phyloP scores from a whole-genome alignment of 1,139 yeast species.

The Protomyces lactucae-debilis region DNA sequence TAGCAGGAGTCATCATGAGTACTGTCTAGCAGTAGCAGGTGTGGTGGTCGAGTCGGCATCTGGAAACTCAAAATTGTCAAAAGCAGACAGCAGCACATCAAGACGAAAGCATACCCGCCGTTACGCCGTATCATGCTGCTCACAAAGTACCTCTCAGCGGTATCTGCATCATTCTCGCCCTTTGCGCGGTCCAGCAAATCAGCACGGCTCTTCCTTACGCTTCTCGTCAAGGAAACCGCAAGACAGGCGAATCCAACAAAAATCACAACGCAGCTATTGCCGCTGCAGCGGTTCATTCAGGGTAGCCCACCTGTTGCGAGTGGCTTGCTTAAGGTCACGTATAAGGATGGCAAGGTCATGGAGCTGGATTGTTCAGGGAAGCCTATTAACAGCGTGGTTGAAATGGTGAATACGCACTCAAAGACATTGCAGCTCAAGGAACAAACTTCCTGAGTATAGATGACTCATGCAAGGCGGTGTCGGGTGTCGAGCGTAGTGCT shows the following conservation, averaged over 20 bases:
- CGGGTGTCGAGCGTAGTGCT: too few species aligned
- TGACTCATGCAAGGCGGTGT: too few species aligned
- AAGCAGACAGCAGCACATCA: too few species aligned
- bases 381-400: conserved; percentile 5
- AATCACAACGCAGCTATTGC: conserved; percentile 1
- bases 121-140: conserved; percentile 4
- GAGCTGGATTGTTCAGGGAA: conserved; percentile 43
- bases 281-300: neutral
- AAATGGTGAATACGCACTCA: conserved; percentile 14
- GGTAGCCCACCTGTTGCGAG: neutral
- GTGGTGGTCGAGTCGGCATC: too few species aligned
- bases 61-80: too few species aligned
- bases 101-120: too few species aligned
- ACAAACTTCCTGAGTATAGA: conserved; percentile 7
- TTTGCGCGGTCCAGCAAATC: conserved; percentile 14
- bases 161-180: conserved; percentile 9
- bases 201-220: conserved; percentile 11
- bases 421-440: conserved; percentile 17
- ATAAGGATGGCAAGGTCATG: conserved; percentile 65
- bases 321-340: conserved; percentile 67
- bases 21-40: too few species aligned
- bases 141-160: conserved; percentile 21
- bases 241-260: conserved; percentile 16
- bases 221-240: conserved; percentile 22
- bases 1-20: too few species aligned